Conservation (phyloP, 75 land plant species). For the Cunninghamia lanceolata region DNA sequence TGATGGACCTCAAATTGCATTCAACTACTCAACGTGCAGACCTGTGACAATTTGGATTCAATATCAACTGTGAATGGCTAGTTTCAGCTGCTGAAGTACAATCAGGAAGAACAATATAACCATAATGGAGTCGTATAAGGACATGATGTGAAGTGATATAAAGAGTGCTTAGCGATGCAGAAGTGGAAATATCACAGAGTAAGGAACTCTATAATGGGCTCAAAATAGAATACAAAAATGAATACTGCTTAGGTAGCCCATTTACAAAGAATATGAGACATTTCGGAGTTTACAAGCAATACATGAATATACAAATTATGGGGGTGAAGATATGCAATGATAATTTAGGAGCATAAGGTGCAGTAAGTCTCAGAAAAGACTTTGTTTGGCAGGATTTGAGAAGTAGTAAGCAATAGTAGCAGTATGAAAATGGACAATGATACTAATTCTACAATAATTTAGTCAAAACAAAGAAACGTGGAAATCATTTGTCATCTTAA, state of each 20-base stretch:
- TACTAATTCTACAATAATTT: neutral
- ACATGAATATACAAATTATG: neutral
- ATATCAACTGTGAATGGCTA: neutral
- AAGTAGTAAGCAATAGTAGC: neutral
- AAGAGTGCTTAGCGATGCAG: no score
- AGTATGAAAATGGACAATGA: neutral
- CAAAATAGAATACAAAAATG: neutral
- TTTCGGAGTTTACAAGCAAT: neutral
- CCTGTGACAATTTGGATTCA: neutral
- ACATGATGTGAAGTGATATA: no score
- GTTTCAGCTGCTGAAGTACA: neutral
- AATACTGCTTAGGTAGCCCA: neutral
- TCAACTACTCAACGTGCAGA: neutral
- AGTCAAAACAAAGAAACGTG: neutral
- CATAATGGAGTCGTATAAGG: no score
- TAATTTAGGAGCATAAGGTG: neutral
- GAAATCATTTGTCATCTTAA: neutral
- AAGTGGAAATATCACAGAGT: neutral
- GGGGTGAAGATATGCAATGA: neutral
- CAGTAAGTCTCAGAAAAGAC: neutral
- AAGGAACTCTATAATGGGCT: neutral
- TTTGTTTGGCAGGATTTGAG: neutral
- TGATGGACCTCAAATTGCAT: neutral
- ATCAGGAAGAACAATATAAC: neutral
- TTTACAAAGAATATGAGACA: neutral